phyloP scores from a whole-genome alignment of 2,329 filamentous ascomycete species.

The Sporothrix variecibatus region DNA sequence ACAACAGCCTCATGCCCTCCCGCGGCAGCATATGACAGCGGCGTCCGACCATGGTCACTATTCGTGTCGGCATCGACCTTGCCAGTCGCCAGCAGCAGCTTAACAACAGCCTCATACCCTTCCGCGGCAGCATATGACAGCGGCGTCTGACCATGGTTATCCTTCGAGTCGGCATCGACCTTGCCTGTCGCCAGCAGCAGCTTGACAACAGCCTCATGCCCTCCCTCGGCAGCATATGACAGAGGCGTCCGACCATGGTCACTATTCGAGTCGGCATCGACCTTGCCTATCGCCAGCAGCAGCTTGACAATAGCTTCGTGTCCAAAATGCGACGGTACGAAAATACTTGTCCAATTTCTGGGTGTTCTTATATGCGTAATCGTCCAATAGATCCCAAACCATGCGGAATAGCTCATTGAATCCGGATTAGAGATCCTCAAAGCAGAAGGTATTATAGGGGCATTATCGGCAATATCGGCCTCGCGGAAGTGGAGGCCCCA shows the following conservation, averaged over 20 bases:
- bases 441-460: not conserved
- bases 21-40: not conserved
- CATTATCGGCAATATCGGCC: not conserved
- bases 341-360: not conserved
- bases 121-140: not conserved
- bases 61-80: not conserved
- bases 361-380: not conserved
- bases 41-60: not conserved
- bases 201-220: conserved; percentile 26
- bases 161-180: not conserved
- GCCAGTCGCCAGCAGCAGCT: not conserved
- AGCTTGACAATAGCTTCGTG: conserved; percentile 24
- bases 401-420: not conserved
- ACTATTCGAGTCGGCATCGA: not conserved
- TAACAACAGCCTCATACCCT: conserved; percentile 28
- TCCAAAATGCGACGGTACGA: conserved; percentile 14
- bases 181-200: conserved; percentile 23
- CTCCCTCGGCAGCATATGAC: not conserved
- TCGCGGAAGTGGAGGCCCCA: conserved; percentile 27
- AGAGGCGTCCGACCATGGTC: not conserved
- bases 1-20: conserved; percentile 28
- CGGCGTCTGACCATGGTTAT: not conserved
- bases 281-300: conserved; percentile 25
- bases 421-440: not conserved
- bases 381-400: not conserved